Evolutionary conservation across 257 asterid genomes (phyloP), one percentile per base, ranked within the genome.

Genomic region (Leonotis leonurus): DNA sequence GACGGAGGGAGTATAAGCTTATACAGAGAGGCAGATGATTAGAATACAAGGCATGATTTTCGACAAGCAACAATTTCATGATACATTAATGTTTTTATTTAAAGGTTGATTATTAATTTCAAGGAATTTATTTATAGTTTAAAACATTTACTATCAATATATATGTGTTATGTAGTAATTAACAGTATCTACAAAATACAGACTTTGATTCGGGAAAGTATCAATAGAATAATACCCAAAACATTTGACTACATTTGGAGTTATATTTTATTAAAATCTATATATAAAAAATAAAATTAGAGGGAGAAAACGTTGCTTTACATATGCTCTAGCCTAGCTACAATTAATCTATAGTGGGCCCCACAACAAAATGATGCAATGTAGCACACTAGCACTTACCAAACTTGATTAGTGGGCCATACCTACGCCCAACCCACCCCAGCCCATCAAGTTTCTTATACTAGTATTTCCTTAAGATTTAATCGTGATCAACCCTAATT

Each of bases 311-410:
- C 70, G 59, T 66, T 75, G 73, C 73, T 66, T 74, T 69, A 41
- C 69, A 27, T 32, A 52, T 16, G 25, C 56, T n/a, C n/a, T n/a
- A n/a, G n/a, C n/a, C n/a, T n/a, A n/a, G 67, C 65, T 29, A 74
- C 52, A 70, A 63, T 69, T 52, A 58, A 52, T 62, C 14, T 9
- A n/a, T n/a, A n/a, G n/a, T 60, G 80, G 73, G 6, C 76, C 78
- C 69, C 64, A 67, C 69, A 71, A 62, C 77, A 49, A 62, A 66
- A n/a, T n/a, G n/a, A n/a, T n/a, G 71, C n/a, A 69, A 74, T 69
- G 12, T 58, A 59, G 64, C 71, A 33, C 62, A 18, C 4, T 18
- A 22, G 16, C 25, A 64, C 57, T 54, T n/a, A 26, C 65, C 73
- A 63, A 69, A 59, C 63, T 49, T 30, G 26, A 61, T 49, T 56